Evolutionary conservation across 2,329 filamentous ascomycete genomes (phyloP), one percentile per base, ranked within the genome.

Genomic region (Nothophaeocryptopus gaeumannii): DNA sequence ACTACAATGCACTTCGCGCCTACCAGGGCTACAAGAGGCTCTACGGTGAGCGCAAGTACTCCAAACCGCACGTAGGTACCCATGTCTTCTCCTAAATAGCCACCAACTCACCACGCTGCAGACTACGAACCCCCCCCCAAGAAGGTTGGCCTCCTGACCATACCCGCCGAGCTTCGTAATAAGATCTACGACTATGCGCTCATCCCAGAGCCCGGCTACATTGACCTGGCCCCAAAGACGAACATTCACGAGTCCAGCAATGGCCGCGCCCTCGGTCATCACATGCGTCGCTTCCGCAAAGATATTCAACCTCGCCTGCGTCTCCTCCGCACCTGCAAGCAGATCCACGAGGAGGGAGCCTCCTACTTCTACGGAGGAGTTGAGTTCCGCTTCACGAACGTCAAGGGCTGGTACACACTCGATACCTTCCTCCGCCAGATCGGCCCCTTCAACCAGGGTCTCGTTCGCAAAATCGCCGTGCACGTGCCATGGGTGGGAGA

Each of bases 331-430:
- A 5, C 50, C 12, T 45, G 29, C 31, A 48, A 45, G 33, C 64
- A 64, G 16, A 65, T 73, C 48, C 57, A 70, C 58, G 20, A 55
- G 8, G 74, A 76, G 65, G 70, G 69, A 0, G 53, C 58, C 0
- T 60, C 65, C 15, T 64, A 78, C 5, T 67, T 78, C 14, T 79
- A 78, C 58, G 66, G 67, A 7, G 58, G 61, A 9, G 74, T 76
- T 60, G 67, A 69, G 29, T 79, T 78, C 67, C 45, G 50, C 2
- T 59, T 56, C 38, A 54, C 50, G 1, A 34, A 44, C 11, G 9
- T 14, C 9, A 32, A 15, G 1, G 51, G 51, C 36, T 48, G 45
- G 45, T 29, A 32, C 8, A 37, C 39, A 13, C 45, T 53, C 2
- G 38, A 39, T 10, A 37, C 32, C 8, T 53, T 49, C 26, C 37